phyloP scores from a whole-genome alignment of 2,329 filamentous ascomycete genomes.

The Clonostachys rhizophaga region DNA sequence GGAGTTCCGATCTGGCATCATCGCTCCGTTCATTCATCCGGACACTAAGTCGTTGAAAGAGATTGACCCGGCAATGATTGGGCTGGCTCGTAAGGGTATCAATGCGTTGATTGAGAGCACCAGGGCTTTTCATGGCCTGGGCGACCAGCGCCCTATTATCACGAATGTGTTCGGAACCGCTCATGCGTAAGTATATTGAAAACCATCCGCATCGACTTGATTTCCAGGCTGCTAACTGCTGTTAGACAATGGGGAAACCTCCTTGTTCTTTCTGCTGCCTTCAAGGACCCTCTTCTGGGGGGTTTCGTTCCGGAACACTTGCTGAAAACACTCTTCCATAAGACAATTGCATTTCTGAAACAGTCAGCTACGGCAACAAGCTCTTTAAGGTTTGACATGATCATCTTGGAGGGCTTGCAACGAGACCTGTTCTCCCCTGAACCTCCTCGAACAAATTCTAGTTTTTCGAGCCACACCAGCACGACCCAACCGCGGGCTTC shows the following conservation, averaged over 20 bases:
- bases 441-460: slow-evolving; percentile 24
- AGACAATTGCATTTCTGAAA: slow-evolving; percentile 73
- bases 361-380: slow-evolving; percentile 69
- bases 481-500: not conserved
- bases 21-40: slow-evolving; percentile 28
- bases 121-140: slow-evolving; percentile 67
- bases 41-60: slow-evolving; percentile 27
- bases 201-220: not conserved
- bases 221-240: not conserved
- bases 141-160: slow-evolving; percentile 67
- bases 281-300: slow-evolving; percentile 58
- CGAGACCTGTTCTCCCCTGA: slow-evolving; percentile 32
- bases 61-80: slow-evolving; percentile 39
- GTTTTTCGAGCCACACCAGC: slow-evolving; percentile 34
- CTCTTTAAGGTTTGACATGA: slow-evolving; percentile 67
- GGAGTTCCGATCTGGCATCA: slow-evolving; percentile 27
- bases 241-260: slow-evolving; percentile 93
- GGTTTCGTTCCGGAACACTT: slow-evolving; percentile 49
- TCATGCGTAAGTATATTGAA: slow-evolving; percentile 71
- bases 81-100: slow-evolving; percentile 59
- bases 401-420: slow-evolving; percentile 60
- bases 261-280: slow-evolving; percentile 81
- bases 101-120: slow-evolving; percentile 81
- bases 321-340: slow-evolving; percentile 58
- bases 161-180: slow-evolving; percentile 97